Percentiles rank a stretch among this genome's conserved stretches.
Conservation (phyloP, 306 rosid genomes). For the Crotalaria pallida region DNA sequence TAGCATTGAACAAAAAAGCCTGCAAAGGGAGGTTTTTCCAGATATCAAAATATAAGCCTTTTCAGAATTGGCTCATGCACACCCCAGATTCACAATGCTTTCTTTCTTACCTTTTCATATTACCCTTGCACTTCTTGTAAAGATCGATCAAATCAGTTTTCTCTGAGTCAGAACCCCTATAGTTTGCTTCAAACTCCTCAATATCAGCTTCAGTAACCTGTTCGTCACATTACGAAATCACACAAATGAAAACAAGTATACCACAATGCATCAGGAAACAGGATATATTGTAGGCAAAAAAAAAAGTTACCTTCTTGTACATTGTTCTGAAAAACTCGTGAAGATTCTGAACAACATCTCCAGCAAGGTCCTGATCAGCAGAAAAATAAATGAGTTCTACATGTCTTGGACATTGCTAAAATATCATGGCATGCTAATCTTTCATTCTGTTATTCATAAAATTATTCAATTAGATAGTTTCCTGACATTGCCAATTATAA, state of each 20-base stretch:
- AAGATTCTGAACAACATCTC: conserved; percentile 73
- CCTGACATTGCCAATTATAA: neutral
- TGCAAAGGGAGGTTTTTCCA: conserved; percentile 25
- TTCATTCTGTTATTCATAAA: neutral
- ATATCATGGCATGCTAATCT: neutral
- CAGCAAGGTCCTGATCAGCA: conserved; percentile 73
- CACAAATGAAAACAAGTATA: neutral
- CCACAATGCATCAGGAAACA: neutral
- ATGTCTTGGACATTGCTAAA: neutral
- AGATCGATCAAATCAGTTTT: conserved; percentile 69
- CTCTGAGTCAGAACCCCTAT: conserved; percentile 80
- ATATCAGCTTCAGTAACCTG: conserved; percentile 88
- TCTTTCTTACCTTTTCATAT: conserved; percentile 61
- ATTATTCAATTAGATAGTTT: neutral
- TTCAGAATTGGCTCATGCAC: neutral
- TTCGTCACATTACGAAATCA: conserved; percentile 1
- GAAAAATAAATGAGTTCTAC: neutral
- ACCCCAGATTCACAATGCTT: neutral
- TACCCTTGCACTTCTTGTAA: conserved; percentile 67
- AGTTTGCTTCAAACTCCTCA: conserved; percentile 82
- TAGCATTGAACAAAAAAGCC: conserved; percentile 93
- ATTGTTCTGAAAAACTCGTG: conserved; percentile 56
- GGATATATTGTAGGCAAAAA: neutral
- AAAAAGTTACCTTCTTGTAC: conserved; percentile 60
- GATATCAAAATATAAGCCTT: conserved; percentile 21